Evolutionary conservation across 1,284 basidiomycete species (phyloP).

Genomic region (Cutaneotrichosporon daszewskae): DNA sequence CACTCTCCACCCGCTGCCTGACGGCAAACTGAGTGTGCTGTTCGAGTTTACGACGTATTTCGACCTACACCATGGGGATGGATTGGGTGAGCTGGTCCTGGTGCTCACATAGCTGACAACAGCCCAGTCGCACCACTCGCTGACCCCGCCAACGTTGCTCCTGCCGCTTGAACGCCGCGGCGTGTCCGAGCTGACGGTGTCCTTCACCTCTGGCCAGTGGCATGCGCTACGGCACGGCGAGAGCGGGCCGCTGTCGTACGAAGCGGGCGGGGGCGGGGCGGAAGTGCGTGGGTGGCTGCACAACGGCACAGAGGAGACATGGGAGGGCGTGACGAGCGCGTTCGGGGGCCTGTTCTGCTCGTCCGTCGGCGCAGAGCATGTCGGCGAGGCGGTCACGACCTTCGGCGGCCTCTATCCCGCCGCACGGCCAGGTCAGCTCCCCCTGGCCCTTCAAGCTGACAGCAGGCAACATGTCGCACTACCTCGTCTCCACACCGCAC

Average conservation of each 20-base stretch:
- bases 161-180: slow-evolving; percentile 78
- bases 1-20: slow-evolving; percentile 64
- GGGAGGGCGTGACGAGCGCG: slow-evolving; percentile 79
- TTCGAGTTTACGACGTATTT: slow-evolving; percentile 75
- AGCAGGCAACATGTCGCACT: slow-evolving; percentile 30
- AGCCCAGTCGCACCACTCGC: slow-evolving; percentile 69
- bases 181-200: slow-evolving; percentile 78
- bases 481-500: slow-evolving; percentile 60
- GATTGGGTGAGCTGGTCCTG: slow-evolving; percentile 1
- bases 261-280: slow-evolving; percentile 72
- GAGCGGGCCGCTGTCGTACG: slow-evolving; percentile 54
- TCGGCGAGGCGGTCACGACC: slow-evolving; percentile 49
- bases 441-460: not conserved
- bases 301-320: slow-evolving; percentile 57
- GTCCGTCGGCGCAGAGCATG: slow-evolving; percentile 65
- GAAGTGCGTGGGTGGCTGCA: slow-evolving; percentile 84
- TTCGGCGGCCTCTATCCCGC: slow-evolving; percentile 57
- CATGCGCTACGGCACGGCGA: slow-evolving; percentile 78
- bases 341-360: slow-evolving; percentile 92
- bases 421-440: slow-evolving; percentile 6
- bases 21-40: slow-evolving; percentile 76
- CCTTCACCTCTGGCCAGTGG: slow-evolving; percentile 86
- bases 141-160: slow-evolving; percentile 79
- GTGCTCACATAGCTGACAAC: not conserved
- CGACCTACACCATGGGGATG: slow-evolving; percentile 9